Evolutionary conservation across 139 green algal species (phyloP).

Genomic region (Pseudopediastrum boryanum): DNA sequence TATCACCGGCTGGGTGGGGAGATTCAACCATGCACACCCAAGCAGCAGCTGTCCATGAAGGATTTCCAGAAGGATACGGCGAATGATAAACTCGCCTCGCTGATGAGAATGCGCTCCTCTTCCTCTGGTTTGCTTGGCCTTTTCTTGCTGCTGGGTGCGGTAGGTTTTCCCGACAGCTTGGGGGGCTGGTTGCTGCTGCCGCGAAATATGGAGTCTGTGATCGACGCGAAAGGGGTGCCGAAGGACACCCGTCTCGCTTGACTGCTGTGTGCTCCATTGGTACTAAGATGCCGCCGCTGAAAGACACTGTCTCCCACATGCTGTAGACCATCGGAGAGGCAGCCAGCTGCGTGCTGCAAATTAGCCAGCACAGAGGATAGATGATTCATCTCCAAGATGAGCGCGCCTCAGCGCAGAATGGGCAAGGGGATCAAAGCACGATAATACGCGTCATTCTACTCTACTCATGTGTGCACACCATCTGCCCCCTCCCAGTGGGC

Average conservation of each 20-base stretch:
- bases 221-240: conserved; percentile 12
- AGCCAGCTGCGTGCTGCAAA: conserved; percentile 1
- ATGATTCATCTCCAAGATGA: conserved; percentile 23
- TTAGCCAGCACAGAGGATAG: neutral
- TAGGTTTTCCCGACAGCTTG: too few relatives aligned
- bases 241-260: conserved; percentile 13
- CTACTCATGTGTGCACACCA: too few relatives aligned
- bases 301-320: neutral
- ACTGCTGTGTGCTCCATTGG: neutral
- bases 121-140: conserved; percentile 26
- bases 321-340: neutral
- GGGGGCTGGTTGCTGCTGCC: conserved; percentile 5
- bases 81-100: conserved; percentile 62
- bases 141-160: conserved; percentile 15
- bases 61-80: too few relatives aligned
- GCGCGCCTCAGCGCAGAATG: too few relatives aligned
- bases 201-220: neutral
- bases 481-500: too few relatives aligned
- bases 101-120: conserved; percentile 75
- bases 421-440: too few relatives aligned
- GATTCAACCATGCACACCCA: too few relatives aligned
- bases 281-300: neutral
- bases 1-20: too few relatives aligned
- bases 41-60: too few relatives aligned
- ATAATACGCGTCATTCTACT: too few relatives aligned